Conservation (phyloP, 441 rosid genomes). For the Francoa sonchifolia region DNA sequence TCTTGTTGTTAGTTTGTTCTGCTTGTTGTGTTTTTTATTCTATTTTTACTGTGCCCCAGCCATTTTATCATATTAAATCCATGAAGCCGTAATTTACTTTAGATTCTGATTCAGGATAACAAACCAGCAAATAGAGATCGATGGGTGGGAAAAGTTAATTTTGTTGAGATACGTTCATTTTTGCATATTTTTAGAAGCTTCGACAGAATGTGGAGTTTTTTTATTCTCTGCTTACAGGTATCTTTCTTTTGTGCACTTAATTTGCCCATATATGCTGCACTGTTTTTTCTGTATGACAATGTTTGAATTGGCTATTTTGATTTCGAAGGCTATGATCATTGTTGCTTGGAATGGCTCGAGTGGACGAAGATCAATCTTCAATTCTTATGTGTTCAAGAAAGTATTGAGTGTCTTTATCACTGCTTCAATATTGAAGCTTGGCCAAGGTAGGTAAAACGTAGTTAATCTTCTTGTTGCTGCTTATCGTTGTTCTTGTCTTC, state of each 20-base stretch:
- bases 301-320: conserved; percentile 15
- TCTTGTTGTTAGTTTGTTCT: no score
- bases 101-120: conserved; percentile 41
- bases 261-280: not conserved
- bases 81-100: not conserved
- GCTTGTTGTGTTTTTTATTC: no score
- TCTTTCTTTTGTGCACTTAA: not conserved
- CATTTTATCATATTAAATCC: no score
- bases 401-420: conserved; percentile 83
- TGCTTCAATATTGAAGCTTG: conserved; percentile 92
- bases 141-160: conserved; percentile 96
- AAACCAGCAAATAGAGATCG: conserved; percentile 49
- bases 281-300: conserved; percentile 10
- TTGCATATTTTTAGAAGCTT: conserved; percentile 97
- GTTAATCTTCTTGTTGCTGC: conserved; percentile 2
- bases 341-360: conserved; percentile 87
- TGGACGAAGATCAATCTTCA: conserved; percentile 41
- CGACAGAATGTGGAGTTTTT: conserved; percentile 99
- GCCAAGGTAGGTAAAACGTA: conserved; percentile 55
- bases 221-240: conserved; percentile 87
- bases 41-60: no score
- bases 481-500: not conserved
- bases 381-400: conserved; percentile 53
- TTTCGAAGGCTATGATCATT: conserved; percentile 77
- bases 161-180: conserved; percentile 94